Evolutionary conservation across 2,329 filamentous ascomycete genomes (phyloP).

Genomic region (Cladosporium sp.): DNA sequence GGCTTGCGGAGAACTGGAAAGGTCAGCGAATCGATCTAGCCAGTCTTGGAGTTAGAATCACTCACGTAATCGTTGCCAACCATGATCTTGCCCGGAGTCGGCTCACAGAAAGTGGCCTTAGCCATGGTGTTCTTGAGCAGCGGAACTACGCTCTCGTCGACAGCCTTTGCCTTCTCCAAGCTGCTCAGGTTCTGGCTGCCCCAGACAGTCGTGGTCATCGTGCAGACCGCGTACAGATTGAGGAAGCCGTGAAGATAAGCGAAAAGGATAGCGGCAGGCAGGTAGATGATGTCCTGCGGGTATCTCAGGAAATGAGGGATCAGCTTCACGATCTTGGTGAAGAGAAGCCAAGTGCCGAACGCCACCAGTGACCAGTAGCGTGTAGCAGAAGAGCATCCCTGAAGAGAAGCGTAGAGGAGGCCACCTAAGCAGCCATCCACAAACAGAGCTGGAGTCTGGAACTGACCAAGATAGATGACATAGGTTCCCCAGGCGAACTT

Average conservation of each 20-base stretch:
- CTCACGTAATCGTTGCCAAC: conserved; percentile 16
- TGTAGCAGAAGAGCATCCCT: background rate
- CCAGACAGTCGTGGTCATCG: conserved; percentile 32
- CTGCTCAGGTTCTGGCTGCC: conserved; percentile 22
- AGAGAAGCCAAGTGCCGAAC: conserved; percentile 41
- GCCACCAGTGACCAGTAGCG: background rate
- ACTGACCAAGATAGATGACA: conserved; percentile 48
- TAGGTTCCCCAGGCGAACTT: conserved; percentile 49
- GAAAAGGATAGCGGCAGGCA: conserved; percentile 49
- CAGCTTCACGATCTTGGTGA: conserved; percentile 54
- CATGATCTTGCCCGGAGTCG: conserved; percentile 13
- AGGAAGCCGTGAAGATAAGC: conserved; percentile 53
- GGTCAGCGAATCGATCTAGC: background rate
- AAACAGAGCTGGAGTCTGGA: conserved; percentile 52
- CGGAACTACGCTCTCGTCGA: conserved; percentile 15
- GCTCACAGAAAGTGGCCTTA: conserved; percentile 1
- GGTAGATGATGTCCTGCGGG: conserved; percentile 46
- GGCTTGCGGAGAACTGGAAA: conserved; percentile 1
- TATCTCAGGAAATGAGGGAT: conserved; percentile 46
- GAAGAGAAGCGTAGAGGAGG: conserved; percentile 26
- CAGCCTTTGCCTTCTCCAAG: conserved; percentile 13
- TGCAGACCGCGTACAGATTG: conserved; percentile 52
- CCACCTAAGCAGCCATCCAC: conserved; percentile 44
- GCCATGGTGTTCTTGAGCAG: conserved; percentile 16
- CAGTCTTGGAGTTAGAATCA: background rate